A percentile compares a stretch with the other conserved stretches of the same genome.
These are phyloP conservation scores for Ustilago shanxiensis DNA, from an alignment of 1,284 basidiomycete species.

Conservation along the genomic window DNA sequence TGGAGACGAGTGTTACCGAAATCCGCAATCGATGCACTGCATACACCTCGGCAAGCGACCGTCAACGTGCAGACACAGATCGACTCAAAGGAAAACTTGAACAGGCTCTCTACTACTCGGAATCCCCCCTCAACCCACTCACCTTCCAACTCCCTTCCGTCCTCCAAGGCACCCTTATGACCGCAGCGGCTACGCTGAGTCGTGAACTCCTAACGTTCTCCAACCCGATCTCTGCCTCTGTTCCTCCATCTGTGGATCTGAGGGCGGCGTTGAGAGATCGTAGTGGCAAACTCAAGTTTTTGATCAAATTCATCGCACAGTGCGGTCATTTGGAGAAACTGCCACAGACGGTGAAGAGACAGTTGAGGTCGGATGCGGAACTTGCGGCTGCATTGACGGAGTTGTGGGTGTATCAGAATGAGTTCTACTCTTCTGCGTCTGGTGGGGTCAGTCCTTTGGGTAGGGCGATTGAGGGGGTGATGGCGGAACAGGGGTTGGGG, in stretches of 20 bases:
- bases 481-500: constrained; percentile 72
- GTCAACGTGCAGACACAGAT: constrained; percentile 64
- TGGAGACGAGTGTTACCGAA: constrained; percentile 52
- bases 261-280: constrained; percentile 82
- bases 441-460: constrained; percentile 63
- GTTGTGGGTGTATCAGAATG: constrained; percentile 86
- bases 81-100: constrained; percentile 86
- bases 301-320: constrained; percentile 81
- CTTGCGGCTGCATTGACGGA: constrained; percentile 85
- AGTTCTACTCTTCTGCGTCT: constrained; percentile 58
- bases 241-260: constrained; percentile 75
- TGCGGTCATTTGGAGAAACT: constrained; percentile 74
- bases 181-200: constrained; percentile 79
- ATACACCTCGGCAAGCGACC: constrained; percentile 26
- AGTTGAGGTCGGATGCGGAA: constrained; percentile 86
- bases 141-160: constrained; percentile 84
- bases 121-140: constrained; percentile 81
- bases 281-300: constrained; percentile 80
- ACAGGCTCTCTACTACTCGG: constrained; percentile 86
- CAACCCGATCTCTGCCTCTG: constrained; percentile 32
- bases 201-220: constrained; percentile 71
- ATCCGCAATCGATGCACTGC: constrained; percentile 38
- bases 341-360: constrained; percentile 81
- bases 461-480: constrained; percentile 76
- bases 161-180: constrained; percentile 80